phyloP scores from a whole-genome alignment of 2,329 filamentous ascomycete species.

The Keithomyces neogunnii region DNA sequence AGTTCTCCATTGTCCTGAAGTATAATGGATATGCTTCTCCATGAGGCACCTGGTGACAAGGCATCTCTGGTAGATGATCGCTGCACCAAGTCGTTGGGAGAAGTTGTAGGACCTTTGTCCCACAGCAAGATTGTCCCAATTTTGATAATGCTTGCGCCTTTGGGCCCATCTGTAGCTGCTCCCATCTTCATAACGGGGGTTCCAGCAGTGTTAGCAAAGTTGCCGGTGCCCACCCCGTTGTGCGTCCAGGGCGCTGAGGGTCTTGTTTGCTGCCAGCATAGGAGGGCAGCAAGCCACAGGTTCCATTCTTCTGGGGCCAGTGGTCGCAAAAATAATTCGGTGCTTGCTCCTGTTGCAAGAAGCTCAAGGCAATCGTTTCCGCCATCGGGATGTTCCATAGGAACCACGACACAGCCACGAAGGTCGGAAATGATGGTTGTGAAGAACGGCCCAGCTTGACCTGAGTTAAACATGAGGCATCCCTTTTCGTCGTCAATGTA shows the following conservation, averaged over 20 bases:
- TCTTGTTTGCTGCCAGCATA: conserved; percentile 73
- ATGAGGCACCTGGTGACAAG: conserved; percentile 49
- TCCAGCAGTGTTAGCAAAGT: conserved; percentile 25
- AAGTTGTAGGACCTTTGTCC: conserved; percentile 63
- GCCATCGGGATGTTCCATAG: conserved; percentile 37
- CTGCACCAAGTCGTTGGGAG: conserved; percentile 47
- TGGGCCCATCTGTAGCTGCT: conserved; percentile 22
- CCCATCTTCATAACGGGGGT: conserved; percentile 35
- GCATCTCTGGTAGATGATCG: conserved; percentile 50
- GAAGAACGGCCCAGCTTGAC: conserved; percentile 56
- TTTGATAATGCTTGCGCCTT: conserved; percentile 71
- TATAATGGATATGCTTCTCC: conserved; percentile 86
- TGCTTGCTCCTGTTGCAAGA: conserved; percentile 41
- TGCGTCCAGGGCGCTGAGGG: conserved; percentile 48
- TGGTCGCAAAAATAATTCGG: conserved; percentile 57
- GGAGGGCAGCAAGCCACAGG: conserved; percentile 69
- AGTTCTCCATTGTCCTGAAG: conserved; percentile 92
- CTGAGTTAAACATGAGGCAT: conserved; percentile 65
- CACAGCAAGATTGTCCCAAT: conserved; percentile 85
- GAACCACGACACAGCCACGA: conserved; percentile 62
- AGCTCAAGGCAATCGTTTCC: conserved; percentile 45
- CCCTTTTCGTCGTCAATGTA: conserved; percentile 72
- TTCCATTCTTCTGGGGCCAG: conserved; percentile 59
- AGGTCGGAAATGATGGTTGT: conserved; percentile 63
- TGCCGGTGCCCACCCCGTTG: conserved; percentile 27